A percentile compares a stretch with the other conserved stretches of the same genome.
Conservation (phyloP, 2,329 filamentous ascomycete species). For the Metarhizium brunneum region DNA sequence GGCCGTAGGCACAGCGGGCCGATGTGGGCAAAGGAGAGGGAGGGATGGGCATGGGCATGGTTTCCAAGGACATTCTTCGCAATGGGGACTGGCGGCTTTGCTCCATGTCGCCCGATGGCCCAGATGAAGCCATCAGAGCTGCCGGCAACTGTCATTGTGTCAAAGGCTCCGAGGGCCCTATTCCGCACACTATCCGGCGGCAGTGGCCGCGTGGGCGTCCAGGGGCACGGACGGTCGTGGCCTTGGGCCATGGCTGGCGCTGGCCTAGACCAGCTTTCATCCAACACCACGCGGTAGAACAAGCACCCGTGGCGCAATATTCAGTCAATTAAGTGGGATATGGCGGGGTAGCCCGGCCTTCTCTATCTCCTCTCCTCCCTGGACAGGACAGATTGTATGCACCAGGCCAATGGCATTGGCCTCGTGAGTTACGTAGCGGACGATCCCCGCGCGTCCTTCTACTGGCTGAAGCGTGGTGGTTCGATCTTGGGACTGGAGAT, state of each 20-base stretch:
- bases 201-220: constrained; percentile 1
- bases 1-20: constrained; percentile 3
- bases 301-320: not conserved
- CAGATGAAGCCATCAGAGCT: not conserved
- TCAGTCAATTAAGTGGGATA: not conserved
- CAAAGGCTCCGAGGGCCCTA: not conserved
- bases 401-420: not conserved
- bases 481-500: not conserved
- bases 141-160: not conserved
- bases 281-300: not conserved
- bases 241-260: not conserved
- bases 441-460: not conserved
- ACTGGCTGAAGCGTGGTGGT: not conserved
- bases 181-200: not conserved
- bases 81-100: not conserved
- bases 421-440: not conserved
- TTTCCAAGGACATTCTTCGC: not conserved
- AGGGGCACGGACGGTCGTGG: not conserved
- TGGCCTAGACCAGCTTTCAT: not conserved
- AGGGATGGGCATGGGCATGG: not conserved
- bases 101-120: not conserved
- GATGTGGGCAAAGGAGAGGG: not conserved
- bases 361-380: not conserved
- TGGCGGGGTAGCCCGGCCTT: not conserved
- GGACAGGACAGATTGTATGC: not conserved